Conservation (phyloP, 495 filamentous ascomycete genomes). For the Hypomontagnella monticulosa region DNA sequence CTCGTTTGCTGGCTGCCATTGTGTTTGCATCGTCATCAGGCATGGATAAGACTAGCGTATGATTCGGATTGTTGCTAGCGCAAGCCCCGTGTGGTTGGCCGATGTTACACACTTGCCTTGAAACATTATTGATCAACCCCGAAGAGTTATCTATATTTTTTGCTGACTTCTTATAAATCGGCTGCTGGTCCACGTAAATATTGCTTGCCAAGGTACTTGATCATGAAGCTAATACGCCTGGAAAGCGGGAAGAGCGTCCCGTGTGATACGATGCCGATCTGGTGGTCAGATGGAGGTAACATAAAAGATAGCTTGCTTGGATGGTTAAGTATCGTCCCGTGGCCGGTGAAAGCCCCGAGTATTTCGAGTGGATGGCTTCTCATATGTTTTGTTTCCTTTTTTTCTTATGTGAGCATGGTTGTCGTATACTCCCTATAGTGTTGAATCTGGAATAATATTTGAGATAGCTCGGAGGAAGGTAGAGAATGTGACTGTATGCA, state of each 20-base stretch:
- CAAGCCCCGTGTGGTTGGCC: slow-evolving; percentile 4
- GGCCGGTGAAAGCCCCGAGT: slow-evolving; percentile 19
- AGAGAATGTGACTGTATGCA: slow-evolving; percentile 19
- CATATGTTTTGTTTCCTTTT: slow-evolving; percentile 11
- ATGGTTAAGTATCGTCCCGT: slow-evolving; percentile 6
- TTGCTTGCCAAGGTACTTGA: slow-evolving; percentile 23
- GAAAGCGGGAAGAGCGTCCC: slow-evolving; percentile 25
- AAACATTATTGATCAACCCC: slow-evolving; percentile 3
- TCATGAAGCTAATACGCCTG: slow-evolving; percentile 21
- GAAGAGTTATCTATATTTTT: background rate
- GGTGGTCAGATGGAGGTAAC: slow-evolving; percentile 36
- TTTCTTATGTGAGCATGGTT: slow-evolving; percentile 18
- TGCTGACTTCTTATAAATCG: slow-evolving; percentile 10
- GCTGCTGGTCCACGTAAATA: slow-evolving; percentile 3
- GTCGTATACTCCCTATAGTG: slow-evolving; percentile 21
- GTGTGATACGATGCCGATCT: slow-evolving; percentile 35
- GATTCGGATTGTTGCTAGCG: slow-evolving; percentile 1
- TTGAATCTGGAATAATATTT: slow-evolving; percentile 3
- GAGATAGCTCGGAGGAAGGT: slow-evolving; percentile 2
- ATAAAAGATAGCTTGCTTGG: background rate
- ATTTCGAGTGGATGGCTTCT: slow-evolving; percentile 18
- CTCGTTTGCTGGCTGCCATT: background rate
- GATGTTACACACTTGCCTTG: slow-evolving; percentile 21
- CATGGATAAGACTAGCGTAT: slow-evolving; percentile 8
- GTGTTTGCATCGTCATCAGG: slow-evolving; percentile 1